Evolutionary conservation across 23 red algal species (phyloP).

Genomic region (Chondrus crispus): DNA sequence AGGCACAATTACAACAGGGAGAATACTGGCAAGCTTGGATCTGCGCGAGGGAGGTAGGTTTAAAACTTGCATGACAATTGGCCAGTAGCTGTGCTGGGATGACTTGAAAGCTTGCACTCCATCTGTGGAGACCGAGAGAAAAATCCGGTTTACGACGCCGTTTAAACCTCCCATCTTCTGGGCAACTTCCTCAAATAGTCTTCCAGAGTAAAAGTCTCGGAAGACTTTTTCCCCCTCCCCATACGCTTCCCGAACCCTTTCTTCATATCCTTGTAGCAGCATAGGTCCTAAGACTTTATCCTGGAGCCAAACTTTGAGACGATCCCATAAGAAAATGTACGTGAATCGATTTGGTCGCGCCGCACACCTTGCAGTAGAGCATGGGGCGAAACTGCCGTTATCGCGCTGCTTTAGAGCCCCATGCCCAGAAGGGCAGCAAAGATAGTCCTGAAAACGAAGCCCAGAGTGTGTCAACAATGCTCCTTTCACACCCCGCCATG

Average conservation of each 20-base stretch:
- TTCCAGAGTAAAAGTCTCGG: background rate
- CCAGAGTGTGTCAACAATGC: too few relatives aligned
- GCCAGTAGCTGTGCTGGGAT: background rate
- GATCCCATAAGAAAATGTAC: constrained; percentile 4
- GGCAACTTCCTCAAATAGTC: background rate
- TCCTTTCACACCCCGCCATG: too few relatives aligned
- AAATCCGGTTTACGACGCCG: background rate
- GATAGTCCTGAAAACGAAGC: too few relatives aligned
- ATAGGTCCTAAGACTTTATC: background rate
- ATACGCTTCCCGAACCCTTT: background rate
- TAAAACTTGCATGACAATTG: background rate
- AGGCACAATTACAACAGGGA: background rate
- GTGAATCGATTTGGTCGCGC: too few relatives aligned
- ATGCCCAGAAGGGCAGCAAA: too few relatives aligned
- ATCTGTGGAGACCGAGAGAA: constrained; percentile 1
- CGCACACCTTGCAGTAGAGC: too few relatives aligned
- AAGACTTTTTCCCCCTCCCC: background rate
- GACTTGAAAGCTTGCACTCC: background rate
- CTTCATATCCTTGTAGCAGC: background rate
- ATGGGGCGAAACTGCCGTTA: too few relatives aligned
- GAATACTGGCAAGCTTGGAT: background rate
- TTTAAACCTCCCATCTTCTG: background rate
- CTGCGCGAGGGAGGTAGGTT: background rate
- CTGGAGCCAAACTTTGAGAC: background rate
- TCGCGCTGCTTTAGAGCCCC: too few relatives aligned